Base-by-base conservation (phyloP, 768 basidiomycete genomes). In the Phylloporus scabripes region DNA sequence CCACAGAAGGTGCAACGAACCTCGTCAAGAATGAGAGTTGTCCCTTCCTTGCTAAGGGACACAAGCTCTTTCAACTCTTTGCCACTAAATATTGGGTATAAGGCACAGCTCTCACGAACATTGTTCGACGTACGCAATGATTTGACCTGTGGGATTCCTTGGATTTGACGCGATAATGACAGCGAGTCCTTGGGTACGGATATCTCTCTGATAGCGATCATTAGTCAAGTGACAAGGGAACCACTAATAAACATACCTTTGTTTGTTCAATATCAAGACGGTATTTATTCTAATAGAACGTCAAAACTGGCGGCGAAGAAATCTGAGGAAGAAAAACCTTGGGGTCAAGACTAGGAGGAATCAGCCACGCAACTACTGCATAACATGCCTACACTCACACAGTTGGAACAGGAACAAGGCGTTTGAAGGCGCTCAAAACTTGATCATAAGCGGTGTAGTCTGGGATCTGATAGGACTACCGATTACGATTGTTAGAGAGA, bases 131-230 rank as follows among this genome's bases (percentile, higher is more conserved):
- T 59, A 88, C 83, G 76, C 77, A 54, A 82, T 78, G 46, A 85
- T 81, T 65, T 95, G 93, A n/a, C 94, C 92, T 1, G 94, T 96
- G 3, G 94, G 93, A 63, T 96, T 97, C 46, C 93, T 82, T n/a
- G 94, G 94, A 69, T 96, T 97, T 20, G 89, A 92, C 0, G 91
- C 87, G 38, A 94, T 72, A 49, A 95, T 78, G 43, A 94, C 91
- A 10, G 85, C 80, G 17, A 94, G 72, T 12, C 92, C 91, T 68
- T 93, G 90, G 1, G 77, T 86, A 36, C 72, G 75, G 48, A 94
- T 90, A 56, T 94, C 91, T 72, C 74, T 84, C 81, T 18, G 39
- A 36, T 39, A 15, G 23, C 15, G 10, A 45, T 8, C 1, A 11
- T 28, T 54, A 24, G 51, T 46, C 29, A 29, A 45, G 24, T 18